A percentile compares a stretch with the other conserved stretches of the same genome.
Conservation (phyloP, 257 asterid species). For the Ajuga chamaepitys region DNA sequence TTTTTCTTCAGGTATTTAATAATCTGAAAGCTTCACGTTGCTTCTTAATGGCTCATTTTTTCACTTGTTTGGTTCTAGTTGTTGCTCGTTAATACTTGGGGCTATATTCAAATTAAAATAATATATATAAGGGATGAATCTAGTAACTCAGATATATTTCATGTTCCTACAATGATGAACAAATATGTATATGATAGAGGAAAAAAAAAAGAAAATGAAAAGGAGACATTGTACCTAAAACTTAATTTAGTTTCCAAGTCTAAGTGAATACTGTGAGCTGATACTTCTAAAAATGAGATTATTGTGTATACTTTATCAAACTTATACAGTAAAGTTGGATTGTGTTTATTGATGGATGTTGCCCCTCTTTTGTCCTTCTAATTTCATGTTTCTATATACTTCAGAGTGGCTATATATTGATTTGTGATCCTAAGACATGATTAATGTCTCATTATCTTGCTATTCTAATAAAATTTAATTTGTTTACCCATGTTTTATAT, state of each 20-base stretch:
- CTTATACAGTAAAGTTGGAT: background rate
- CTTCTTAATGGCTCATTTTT: slow-evolving; percentile 10
- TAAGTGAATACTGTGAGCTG: background rate
- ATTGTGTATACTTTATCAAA: background rate
- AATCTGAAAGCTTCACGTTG: slow-evolving; percentile 7
- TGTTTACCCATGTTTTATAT: slow-evolving; percentile 13
- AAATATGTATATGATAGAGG: background rate
- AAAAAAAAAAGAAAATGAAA: background rate
- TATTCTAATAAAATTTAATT: background rate
- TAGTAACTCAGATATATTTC: background rate
- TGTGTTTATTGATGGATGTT: background rate
- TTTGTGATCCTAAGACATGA: background rate
- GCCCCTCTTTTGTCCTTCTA: background rate
- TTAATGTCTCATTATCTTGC: background rate
- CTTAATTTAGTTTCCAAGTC: too few relatives aligned
- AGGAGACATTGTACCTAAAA: too few relatives aligned
- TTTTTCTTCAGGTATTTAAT: slow-evolving; percentile 74
- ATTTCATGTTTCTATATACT: background rate
- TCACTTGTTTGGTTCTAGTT: slow-evolving; percentile 6
- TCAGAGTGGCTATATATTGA: background rate
- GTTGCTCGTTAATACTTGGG: background rate
- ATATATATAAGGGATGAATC: background rate
- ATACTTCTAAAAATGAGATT: background rate
- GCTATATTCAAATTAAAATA: background rate
- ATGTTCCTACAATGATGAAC: background rate